Conservation (phyloP, 2,329 filamentous ascomycete species). For the Alternaria gaisen region DNA sequence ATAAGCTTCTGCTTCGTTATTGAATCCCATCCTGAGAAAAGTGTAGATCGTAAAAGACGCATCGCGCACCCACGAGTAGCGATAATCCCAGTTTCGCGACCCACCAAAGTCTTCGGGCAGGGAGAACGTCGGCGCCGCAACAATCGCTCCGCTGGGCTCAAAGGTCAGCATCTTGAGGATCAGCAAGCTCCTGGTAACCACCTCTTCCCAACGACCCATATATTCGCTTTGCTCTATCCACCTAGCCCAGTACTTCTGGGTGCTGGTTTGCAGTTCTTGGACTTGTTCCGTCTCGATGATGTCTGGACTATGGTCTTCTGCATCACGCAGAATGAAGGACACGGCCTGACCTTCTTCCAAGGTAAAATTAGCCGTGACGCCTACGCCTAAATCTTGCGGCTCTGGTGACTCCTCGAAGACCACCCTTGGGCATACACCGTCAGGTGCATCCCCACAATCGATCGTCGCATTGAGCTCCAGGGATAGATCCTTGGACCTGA, state of each 20-base stretch:
- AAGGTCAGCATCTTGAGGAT: slow-evolving; percentile 80
- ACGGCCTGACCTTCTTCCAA: slow-evolving; percentile 73
- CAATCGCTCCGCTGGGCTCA: slow-evolving; percentile 79
- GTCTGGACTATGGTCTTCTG: slow-evolving; percentile 64
- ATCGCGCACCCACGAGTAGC: slow-evolving; percentile 82
- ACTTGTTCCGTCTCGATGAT: slow-evolving; percentile 67
- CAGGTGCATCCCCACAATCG: slow-evolving; percentile 65
- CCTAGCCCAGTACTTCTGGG: slow-evolving; percentile 75
- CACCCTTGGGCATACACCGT: slow-evolving; percentile 61
- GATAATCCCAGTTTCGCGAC: slow-evolving; percentile 69
- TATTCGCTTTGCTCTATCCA: slow-evolving; percentile 78
- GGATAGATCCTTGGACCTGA: slow-evolving; percentile 66
- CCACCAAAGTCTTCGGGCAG: slow-evolving; percentile 69
- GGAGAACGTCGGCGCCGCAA: slow-evolving; percentile 80
- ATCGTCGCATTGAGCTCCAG: slow-evolving; percentile 74
- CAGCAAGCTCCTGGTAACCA: slow-evolving; percentile 75
- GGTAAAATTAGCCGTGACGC: slow-evolving; percentile 67
- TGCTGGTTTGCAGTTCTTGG: slow-evolving; percentile 72
- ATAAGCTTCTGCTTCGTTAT: slow-evolving; percentile 77
- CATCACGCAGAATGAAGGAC: slow-evolving; percentile 72
- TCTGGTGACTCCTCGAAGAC: slow-evolving; percentile 64
- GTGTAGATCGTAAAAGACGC: slow-evolving; percentile 81
- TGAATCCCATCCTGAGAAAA: slow-evolving; percentile 78
- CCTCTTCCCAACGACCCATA: slow-evolving; percentile 75
- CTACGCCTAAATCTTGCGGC: slow-evolving; percentile 66